phyloP scores from a whole-genome alignment of 1,284 basidiomycete species.

The Pulchroboletus neoregius region DNA sequence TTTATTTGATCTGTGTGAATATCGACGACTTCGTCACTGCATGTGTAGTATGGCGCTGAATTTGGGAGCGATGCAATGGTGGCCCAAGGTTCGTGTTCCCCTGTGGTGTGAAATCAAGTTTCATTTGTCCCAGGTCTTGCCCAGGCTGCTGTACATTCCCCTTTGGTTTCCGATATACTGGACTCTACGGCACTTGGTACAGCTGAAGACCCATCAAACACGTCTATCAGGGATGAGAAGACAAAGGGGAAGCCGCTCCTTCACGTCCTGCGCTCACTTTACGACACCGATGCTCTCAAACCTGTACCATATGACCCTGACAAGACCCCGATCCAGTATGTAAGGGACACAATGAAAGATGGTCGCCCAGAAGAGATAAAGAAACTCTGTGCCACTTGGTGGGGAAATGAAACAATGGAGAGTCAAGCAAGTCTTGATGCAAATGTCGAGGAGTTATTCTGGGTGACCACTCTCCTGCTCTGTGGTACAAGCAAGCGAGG shows the following conservation, averaged over 20 bases:
- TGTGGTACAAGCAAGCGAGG: constrained; percentile 50
- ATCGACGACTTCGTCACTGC: background rate
- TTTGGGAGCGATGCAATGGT: constrained; percentile 54
- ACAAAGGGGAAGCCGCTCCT: constrained; percentile 39
- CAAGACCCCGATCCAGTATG: constrained; percentile 38
- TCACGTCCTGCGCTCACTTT: constrained; percentile 49
- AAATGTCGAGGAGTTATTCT: constrained; percentile 53
- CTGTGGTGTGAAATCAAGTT: background rate
- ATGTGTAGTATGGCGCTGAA: constrained; percentile 53
- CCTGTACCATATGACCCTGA: constrained; percentile 54
- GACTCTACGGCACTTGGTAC: constrained; percentile 16
- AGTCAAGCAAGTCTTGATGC: constrained; percentile 39
- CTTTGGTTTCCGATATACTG: constrained; percentile 37
- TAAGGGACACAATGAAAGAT: constrained; percentile 36
- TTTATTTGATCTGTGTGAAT: background rate
- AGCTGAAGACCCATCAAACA: background rate
- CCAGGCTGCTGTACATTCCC: constrained; percentile 46
- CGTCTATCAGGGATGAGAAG: background rate
- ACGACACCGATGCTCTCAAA: constrained; percentile 48
- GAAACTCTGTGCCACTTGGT: constrained; percentile 48
- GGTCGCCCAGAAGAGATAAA: constrained; percentile 46
- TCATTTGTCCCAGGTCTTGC: constrained; percentile 42
- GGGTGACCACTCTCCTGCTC: constrained; percentile 49
- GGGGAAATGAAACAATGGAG: constrained; percentile 28
- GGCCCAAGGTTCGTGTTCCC: constrained; percentile 42